Base-by-base conservation (phyloP, 345 rosid genomes). In the Gossypium sturtianum region DNA sequence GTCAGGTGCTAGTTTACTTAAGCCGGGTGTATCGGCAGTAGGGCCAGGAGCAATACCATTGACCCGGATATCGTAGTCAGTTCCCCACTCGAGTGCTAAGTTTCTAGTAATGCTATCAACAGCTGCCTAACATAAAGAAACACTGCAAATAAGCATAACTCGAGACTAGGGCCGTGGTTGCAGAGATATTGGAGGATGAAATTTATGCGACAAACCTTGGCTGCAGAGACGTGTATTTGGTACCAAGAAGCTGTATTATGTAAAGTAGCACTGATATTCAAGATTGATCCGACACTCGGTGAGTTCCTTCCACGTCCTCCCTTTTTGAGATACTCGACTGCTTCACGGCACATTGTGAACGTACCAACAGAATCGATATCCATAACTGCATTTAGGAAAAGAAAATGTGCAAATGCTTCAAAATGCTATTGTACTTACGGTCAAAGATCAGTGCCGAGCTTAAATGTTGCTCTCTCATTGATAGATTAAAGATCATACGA, bases 31-130 rank as follows among this genome's bases (percentile, higher is more conserved):
- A 70, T 76, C 94, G n/a, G 75, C 85, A 10, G 88, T 89, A n/a
- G 97, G 94, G 1, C 41, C 41, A 34, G 41, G 41, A 34, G 41
- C 41, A 34, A 34, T 34, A 34, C 41, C 41, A 34, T 34, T 89
- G 34, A 84, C 90, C 77, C 80, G 82, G 67, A 84, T 73, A 75
- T 84, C 86, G 58, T 89, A 82, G 70, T 89, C 94, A 9, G 91
- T 78, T 64, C 94, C 94, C 92, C 97, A 91, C 73, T 91, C 97
- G 34, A 91, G 79, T 4, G 97, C 97, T 61, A 91, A 83, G 84
- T 83, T 89, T 80, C 94, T 88, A 13, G 90, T 84, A 3, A 34
- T 34, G 41, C 41, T 85, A 82, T 91, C 97, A 56, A 91, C 88
- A 47, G 91, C 94, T 66, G 97, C 97, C 97, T 91, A 6, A 48